Evolutionary conservation across 2,329 filamentous ascomycete genomes (phyloP).

Genomic region (Gnomoniopsis sp.): DNA sequence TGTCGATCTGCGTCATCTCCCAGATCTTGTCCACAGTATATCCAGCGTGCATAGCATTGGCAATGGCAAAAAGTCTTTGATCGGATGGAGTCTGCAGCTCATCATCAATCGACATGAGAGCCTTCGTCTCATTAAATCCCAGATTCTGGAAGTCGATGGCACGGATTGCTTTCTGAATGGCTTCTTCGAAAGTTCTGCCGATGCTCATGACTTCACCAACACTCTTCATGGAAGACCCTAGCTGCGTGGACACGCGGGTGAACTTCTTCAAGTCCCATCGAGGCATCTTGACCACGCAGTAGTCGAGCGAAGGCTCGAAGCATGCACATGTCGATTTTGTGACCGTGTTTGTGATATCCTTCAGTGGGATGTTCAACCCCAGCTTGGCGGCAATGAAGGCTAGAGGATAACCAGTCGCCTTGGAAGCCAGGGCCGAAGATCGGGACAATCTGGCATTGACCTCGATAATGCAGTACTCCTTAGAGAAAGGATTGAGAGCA

Average conservation of each 20-base stretch:
- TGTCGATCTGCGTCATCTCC: slow-evolving; percentile 98
- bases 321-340: slow-evolving; percentile 95
- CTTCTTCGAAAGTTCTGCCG: slow-evolving; percentile 93
- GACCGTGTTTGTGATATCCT: slow-evolving; percentile 94
- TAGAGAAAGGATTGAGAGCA: slow-evolving; percentile 89
- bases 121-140: slow-evolving; percentile 87
- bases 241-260: slow-evolving; percentile 88
- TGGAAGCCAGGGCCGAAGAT: slow-evolving; percentile 94
- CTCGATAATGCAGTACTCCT: slow-evolving; percentile 98
- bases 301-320: slow-evolving; percentile 97
- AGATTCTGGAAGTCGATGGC: slow-evolving; percentile 93
- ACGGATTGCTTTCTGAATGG: slow-evolving; percentile 96
- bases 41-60: slow-evolving; percentile 92
- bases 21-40: slow-evolving; percentile 97
- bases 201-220: slow-evolving; percentile 99
- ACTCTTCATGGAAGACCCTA: slow-evolving; percentile 99
- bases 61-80: slow-evolving; percentile 94
- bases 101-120: slow-evolving; percentile 91
- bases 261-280: slow-evolving; percentile 99
- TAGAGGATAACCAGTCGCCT: slow-evolving; percentile 94
- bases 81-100: slow-evolving; percentile 97
- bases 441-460: slow-evolving; percentile 98
- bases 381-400: slow-evolving; percentile 97
- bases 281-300: slow-evolving; percentile 98
- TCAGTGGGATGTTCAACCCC: slow-evolving; percentile 88